These are phyloP conservation scores for Septoria petroselini DNA, from an alignment of 2,329 filamentous ascomycete species.

Conservation along the genomic window DNA sequence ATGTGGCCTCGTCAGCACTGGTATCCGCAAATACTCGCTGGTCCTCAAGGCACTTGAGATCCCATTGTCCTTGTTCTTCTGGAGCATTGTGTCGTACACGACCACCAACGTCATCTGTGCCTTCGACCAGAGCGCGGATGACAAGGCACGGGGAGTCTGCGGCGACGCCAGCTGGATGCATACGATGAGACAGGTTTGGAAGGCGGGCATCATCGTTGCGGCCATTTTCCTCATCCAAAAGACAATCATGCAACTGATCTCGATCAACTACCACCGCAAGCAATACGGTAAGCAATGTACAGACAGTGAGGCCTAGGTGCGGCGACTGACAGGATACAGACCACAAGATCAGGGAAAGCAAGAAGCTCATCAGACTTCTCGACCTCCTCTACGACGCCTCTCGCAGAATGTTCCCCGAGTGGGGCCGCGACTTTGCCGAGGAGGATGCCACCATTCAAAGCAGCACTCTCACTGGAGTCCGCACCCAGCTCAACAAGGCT, in stretches of 20 bases:
- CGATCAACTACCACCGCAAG: slow-evolving; percentile 68
- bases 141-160: slow-evolving; percentile 18
- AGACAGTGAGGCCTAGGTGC: too few relatives aligned
- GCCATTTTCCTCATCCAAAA: slow-evolving; percentile 67
- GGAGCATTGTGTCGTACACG: slow-evolving; percentile 61
- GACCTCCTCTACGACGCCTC: slow-evolving; percentile 77
- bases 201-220: slow-evolving; percentile 59
- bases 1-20: slow-evolving; percentile 65
- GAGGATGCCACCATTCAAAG: slow-evolving; percentile 81
- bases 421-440: slow-evolving; percentile 72
- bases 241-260: slow-evolving; percentile 66
- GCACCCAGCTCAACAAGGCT: slow-evolving; percentile 39
- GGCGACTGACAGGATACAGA: slow-evolving; percentile 38
- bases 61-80: slow-evolving; percentile 65
- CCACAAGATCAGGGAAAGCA: slow-evolving; percentile 71
- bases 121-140: slow-evolving; percentile 24
- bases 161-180: slow-evolving; percentile 23
- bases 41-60: slow-evolving; percentile 63
- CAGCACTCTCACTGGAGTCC: slow-evolving; percentile 58
- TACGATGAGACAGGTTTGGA: slow-evolving; percentile 54
- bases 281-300: slow-evolving; percentile 56
- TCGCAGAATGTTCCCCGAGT: slow-evolving; percentile 74
- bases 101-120: slow-evolving; percentile 52
- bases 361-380: slow-evolving; percentile 69
- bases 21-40: slow-evolving; percentile 66